phyloP scores from a whole-genome alignment of 2,329 filamentous ascomycete species.

The Scorias spongiosa region DNA sequence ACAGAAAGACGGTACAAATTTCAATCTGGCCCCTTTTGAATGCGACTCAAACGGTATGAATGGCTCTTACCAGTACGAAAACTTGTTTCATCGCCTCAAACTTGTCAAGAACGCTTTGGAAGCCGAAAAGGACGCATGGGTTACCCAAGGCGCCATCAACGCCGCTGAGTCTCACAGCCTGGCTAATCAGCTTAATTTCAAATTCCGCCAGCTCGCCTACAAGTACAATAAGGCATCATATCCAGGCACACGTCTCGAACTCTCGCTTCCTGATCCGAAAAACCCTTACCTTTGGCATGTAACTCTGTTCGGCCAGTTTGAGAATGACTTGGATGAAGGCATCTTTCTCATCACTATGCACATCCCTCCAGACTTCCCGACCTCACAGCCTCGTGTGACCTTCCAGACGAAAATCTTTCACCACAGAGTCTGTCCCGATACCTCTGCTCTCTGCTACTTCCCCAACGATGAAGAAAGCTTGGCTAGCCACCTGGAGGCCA shows the following conservation, averaged over 20 bases:
- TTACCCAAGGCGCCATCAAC: constrained; percentile 46
- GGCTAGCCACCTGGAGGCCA: constrained; percentile 66
- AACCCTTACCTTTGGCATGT: constrained; percentile 86
- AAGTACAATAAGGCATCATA: constrained; percentile 48
- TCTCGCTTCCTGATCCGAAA: constrained; percentile 53
- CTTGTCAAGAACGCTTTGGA: constrained; percentile 57
- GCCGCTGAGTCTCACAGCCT: constrained; percentile 56
- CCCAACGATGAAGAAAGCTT: constrained; percentile 59
- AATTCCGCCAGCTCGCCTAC: constrained; percentile 69
- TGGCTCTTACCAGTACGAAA: constrained; percentile 67
- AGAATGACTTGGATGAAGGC: constrained; percentile 86
- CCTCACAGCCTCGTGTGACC: constrained; percentile 70
- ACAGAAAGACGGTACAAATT: constrained; percentile 47
- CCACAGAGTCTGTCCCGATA: constrained; percentile 57
- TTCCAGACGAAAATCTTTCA: constrained; percentile 77
- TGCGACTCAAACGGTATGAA: constrained; percentile 63
- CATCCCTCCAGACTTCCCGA: constrained; percentile 74
- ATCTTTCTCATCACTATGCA: constrained; percentile 67
- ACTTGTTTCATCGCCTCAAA: constrained; percentile 53
- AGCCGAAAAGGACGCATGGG: constrained; percentile 58
- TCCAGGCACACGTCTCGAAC: constrained; percentile 54
- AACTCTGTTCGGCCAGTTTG: constrained; percentile 79
- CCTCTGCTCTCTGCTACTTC: constrained; percentile 73
- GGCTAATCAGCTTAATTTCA: constrained; percentile 65
- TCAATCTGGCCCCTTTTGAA: constrained; percentile 83